Evolutionary conservation across 306 rosid genomes (phyloP).

Genomic region (Glycyrrhiza uralensis): DNA sequence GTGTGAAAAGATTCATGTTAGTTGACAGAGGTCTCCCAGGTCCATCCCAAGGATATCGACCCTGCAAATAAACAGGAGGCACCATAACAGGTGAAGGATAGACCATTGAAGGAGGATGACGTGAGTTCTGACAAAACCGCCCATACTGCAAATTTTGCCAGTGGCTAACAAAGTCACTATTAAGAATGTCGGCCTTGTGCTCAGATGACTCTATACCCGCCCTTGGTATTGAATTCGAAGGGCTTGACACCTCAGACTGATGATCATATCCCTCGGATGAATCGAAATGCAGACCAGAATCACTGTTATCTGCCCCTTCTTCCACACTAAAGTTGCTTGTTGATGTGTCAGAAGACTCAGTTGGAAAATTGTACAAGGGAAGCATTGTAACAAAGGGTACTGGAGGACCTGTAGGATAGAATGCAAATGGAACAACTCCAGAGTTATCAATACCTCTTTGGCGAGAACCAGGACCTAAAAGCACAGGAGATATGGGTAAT

Average conservation of each 20-base stretch:
- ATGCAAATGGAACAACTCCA: slow-evolving; percentile 57
- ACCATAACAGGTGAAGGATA: slow-evolving; percentile 59
- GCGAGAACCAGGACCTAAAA: slow-evolving; percentile 67
- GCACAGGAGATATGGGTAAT: slow-evolving; percentile 60
- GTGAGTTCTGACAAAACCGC: slow-evolving; percentile 64
- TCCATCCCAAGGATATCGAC: slow-evolving; percentile 87
- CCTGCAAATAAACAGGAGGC: slow-evolving; percentile 83
- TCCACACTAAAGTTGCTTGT: slow-evolving; percentile 60
- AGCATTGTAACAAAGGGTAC: slow-evolving; percentile 86
- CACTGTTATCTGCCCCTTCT: slow-evolving; percentile 57
- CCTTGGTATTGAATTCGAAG: slow-evolving; percentile 49
- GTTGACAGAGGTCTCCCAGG: slow-evolving; percentile 82
- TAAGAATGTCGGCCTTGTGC: slow-evolving; percentile 73
- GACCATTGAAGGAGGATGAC: slow-evolving; percentile 44
- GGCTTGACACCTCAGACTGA: slow-evolving; percentile 52
- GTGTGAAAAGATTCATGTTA: slow-evolving; percentile 52
- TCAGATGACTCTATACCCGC: slow-evolving; percentile 46
- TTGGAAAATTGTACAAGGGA: slow-evolving; percentile 63
- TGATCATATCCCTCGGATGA: slow-evolving; percentile 57
- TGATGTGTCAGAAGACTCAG: slow-evolving; percentile 62
- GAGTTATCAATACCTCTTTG: slow-evolving; percentile 67
- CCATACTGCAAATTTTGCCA: slow-evolving; percentile 83
- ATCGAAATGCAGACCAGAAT: slow-evolving; percentile 63
- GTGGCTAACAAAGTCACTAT: slow-evolving; percentile 79
- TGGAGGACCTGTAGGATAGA: slow-evolving; percentile 97